Percentiles rank a stretch among this genome's conserved stretches.
Conservation (phyloP, 106 monocot species). For the Dendrobium chrysotoxum region DNA sequence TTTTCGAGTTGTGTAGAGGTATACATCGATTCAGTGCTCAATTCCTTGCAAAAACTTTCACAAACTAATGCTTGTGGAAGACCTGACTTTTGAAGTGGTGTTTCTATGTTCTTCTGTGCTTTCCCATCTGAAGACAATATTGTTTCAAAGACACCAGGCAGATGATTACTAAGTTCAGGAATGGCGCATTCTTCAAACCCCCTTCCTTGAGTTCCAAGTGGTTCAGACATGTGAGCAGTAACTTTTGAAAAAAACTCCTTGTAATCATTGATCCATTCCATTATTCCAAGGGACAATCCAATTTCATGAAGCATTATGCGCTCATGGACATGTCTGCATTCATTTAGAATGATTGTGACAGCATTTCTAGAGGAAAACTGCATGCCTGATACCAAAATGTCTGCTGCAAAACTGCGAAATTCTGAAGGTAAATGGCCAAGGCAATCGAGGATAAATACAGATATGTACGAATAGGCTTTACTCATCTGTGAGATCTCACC, state of each 20-base stretch:
- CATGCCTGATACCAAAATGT: slow-evolving; percentile 41
- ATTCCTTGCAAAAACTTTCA: neutral
- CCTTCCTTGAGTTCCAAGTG: neutral
- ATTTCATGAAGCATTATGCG: slow-evolving; percentile 64
- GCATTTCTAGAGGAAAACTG: slow-evolving; percentile 35
- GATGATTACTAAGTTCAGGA: neutral
- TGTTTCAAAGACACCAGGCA: neutral
- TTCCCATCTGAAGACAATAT: neutral
- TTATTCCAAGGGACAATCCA: slow-evolving; percentile 53
- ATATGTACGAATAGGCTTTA: slow-evolving; percentile 10
- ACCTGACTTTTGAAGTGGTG: neutral
- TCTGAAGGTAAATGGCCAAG: slow-evolving; percentile 47
- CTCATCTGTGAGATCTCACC: slow-evolving; percentile 3
- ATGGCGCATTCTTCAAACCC: neutral
- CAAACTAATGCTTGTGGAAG: too few relatives aligned
- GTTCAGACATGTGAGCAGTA: slow-evolving; percentile 7
- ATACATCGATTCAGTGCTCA: neutral
- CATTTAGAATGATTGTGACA: slow-evolving; percentile 22
- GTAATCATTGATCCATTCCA: slow-evolving; percentile 59
- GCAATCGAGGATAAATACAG: slow-evolving; percentile 47
- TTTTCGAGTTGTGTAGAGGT: neutral
- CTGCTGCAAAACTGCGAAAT: slow-evolving; percentile 46
- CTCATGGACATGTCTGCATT: slow-evolving; percentile 26
- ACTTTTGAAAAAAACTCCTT: slow-evolving; percentile 16
- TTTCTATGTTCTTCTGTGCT: neutral